Conservation (phyloP, 2,329 filamentous ascomycete species). For the Exophiala sideris region DNA sequence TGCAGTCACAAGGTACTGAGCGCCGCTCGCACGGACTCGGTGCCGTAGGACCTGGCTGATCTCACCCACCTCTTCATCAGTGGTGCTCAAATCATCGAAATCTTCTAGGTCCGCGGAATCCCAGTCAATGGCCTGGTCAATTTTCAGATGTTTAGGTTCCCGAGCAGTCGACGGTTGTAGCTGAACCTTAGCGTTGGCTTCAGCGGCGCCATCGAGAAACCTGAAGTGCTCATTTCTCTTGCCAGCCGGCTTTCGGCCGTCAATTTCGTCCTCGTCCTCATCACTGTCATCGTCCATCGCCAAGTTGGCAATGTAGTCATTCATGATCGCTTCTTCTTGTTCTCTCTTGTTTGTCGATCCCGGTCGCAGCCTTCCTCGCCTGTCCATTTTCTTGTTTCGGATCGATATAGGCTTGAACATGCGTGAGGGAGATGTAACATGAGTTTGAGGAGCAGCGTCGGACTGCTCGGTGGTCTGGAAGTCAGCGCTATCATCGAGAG, state of each 20-base stretch:
- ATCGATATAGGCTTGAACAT: slow-evolving; percentile 4
- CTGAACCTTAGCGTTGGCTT: slow-evolving; percentile 39
- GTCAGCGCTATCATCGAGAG: not conserved
- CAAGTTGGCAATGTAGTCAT: slow-evolving; percentile 62
- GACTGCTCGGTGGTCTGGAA: not conserved
- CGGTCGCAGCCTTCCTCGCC: slow-evolving; percentile 3
- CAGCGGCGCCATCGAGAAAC: slow-evolving; percentile 36
- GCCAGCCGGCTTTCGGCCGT: slow-evolving; percentile 39
- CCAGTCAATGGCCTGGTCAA: slow-evolving; percentile 37
- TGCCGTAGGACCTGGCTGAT: slow-evolving; percentile 46
- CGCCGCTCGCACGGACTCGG: slow-evolving; percentile 42
- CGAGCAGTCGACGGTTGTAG: slow-evolving; percentile 19
- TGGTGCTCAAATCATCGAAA: slow-evolving; percentile 50
- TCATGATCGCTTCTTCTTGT: slow-evolving; percentile 57
- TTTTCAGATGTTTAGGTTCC: not conserved
- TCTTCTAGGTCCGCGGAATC: slow-evolving; percentile 45
- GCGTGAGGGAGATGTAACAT: not conserved
- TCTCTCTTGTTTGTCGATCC: slow-evolving; percentile 19
- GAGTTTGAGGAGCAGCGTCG: not conserved
- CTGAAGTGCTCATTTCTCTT: slow-evolving; percentile 24
- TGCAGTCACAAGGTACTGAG: slow-evolving; percentile 53
- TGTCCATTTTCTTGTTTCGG: not conserved
- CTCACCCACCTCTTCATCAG: slow-evolving; percentile 41
- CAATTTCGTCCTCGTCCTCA: slow-evolving; percentile 15
- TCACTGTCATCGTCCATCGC: slow-evolving; percentile 28